Percentiles rank a stretch among this genome's conserved stretches.
phyloP scores from a whole-genome alignment of 2,329 filamentous ascomycete species.

The Fusarium anguioides region DNA sequence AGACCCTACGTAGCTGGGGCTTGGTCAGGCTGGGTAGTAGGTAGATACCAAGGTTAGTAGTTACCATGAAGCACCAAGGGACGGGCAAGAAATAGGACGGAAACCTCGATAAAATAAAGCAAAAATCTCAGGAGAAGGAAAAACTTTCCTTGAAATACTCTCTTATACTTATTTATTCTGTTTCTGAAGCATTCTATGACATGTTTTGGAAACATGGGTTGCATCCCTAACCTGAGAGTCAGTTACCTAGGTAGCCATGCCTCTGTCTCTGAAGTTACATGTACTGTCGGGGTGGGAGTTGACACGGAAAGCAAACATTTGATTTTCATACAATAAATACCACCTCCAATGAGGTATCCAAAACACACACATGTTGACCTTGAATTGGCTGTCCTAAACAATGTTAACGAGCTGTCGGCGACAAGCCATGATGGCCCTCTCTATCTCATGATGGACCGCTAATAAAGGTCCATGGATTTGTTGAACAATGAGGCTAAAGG shows the following conservation, averaged over 20 bases:
- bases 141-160: not conserved
- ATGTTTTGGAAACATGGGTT: not conserved
- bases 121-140: not conserved
- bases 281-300: not conserved
- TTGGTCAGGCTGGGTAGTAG: conserved; percentile 15
- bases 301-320: conserved; percentile 18
- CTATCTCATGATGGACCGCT: conserved; percentile 32
- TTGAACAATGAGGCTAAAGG: conserved; percentile 12
- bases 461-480: conserved; percentile 20
- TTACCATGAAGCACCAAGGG: not conserved
- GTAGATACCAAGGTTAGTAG: not conserved
- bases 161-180: not conserved
- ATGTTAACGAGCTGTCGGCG: not conserved
- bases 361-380: not conserved
- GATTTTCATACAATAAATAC: conserved; percentile 25
- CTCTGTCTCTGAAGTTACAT: not conserved
- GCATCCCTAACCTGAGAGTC: not conserved
- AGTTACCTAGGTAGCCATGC: not conserved
- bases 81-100: not conserved
- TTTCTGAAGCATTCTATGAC: not conserved
- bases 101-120: not conserved
- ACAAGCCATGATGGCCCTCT: conserved; percentile 32
- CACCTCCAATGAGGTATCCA: not conserved
- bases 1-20: not conserved
- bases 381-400: not conserved